Evolutionary conservation across 257 asterid genomes (phyloP).

Genomic region (Ajuga chamaepitys): DNA sequence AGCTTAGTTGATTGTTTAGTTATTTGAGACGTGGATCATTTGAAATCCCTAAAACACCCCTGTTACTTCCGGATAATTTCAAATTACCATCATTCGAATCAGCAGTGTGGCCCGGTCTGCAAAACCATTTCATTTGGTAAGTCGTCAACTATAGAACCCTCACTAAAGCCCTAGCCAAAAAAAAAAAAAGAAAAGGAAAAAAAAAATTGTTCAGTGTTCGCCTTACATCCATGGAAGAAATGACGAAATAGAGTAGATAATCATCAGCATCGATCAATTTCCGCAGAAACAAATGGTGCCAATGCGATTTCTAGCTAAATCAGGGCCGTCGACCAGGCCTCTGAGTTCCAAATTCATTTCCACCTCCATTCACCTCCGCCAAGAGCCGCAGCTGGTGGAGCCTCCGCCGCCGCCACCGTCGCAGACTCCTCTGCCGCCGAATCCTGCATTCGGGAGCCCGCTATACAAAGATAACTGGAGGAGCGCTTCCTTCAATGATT

Average conservation of each 20-base stretch:
- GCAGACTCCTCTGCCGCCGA: constrained; percentile 53
- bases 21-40: too few species aligned
- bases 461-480: constrained; percentile 66
- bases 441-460: constrained; percentile 65
- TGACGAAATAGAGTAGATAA: background rate
- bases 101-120: too few species aligned
- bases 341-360: constrained; percentile 43
- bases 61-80: background rate
- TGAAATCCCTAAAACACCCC: background rate
- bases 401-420: constrained; percentile 27
- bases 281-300: constrained; percentile 34
- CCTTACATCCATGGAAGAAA: too few species aligned
- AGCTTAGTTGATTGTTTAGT: too few species aligned
- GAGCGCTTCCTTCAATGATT: constrained; percentile 16
- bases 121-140: too few species aligned
- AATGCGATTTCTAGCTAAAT: constrained; percentile 34
- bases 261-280: background rate
- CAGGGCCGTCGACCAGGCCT: constrained; percentile 38
- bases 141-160: background rate
- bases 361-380: constrained; percentile 50
- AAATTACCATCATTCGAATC: background rate
- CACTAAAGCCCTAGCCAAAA: constrained; percentile 18
- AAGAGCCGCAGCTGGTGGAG: constrained; percentile 46
- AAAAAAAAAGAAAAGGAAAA: background rate
- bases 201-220: background rate